Percentiles rank a stretch among this genome's conserved stretches.
These are phyloP conservation scores for Aurifilum marmelostoma DNA, from an alignment of 2,329 filamentous ascomycete species.

Conservation along the genomic window DNA sequence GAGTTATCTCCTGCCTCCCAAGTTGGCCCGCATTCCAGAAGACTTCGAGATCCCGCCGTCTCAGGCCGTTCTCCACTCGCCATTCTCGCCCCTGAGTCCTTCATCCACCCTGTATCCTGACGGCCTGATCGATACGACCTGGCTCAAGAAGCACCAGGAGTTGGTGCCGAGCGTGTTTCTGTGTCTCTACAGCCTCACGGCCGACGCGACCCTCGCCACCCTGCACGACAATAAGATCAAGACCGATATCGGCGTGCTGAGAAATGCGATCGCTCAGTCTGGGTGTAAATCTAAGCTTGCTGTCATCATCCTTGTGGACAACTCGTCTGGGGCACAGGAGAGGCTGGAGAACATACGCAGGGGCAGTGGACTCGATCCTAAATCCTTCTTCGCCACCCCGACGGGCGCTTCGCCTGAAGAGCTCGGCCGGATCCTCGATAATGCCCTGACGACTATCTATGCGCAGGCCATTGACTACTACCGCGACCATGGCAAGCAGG, in stretches of 20 bases:
- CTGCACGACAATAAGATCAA: conserved; percentile 88
- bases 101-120: conserved; percentile 85
- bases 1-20: conserved; percentile 60
- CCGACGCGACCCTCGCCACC: conserved; percentile 73
- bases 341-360: conserved; percentile 78
- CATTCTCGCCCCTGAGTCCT: conserved; percentile 86
- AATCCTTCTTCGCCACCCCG: conserved; percentile 83
- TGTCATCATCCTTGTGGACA: conserved; percentile 77
- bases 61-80: conserved; percentile 75
- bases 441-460: conserved; percentile 73
- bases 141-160: conserved; percentile 88
- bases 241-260: conserved; percentile 79
- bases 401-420: conserved; percentile 72
- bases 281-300: conserved; percentile 79
- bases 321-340: conserved; percentile 61
- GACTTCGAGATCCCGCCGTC: conserved; percentile 52
- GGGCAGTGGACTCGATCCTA: conserved; percentile 79
- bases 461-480: conserved; percentile 85
- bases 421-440: conserved; percentile 72
- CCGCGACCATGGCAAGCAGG: conserved; percentile 88
- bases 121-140: conserved; percentile 78
- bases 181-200: conserved; percentile 77
- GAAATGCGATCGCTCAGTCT: conserved; percentile 66
- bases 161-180: conserved; percentile 79
- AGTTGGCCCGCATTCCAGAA: conserved; percentile 57